These are phyloP conservation scores for Austroboletus novae-zelandiae DNA, from an alignment of 1,284 basidiomycete genomes.

Conservation along the genomic window DNA sequence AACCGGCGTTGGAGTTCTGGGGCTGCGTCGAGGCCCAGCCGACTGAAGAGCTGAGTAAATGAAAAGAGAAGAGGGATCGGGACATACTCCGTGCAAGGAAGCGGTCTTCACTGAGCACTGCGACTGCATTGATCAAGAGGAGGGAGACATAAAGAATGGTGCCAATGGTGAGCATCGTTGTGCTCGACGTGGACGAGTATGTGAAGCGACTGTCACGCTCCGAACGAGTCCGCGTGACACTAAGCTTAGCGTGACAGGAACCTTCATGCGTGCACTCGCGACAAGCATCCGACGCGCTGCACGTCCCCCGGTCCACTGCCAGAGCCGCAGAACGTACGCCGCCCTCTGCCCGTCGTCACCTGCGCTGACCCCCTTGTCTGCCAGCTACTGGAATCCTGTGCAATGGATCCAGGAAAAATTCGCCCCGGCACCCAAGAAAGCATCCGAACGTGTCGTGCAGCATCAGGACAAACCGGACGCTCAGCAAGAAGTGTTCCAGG, in stretches of 20 bases:
- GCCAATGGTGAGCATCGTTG: slow-evolving; percentile 55
- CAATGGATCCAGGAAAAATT: slow-evolving; percentile 65
- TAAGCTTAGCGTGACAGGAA: slow-evolving; percentile 14
- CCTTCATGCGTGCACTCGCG: slow-evolving; percentile 35
- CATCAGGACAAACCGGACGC: slow-evolving; percentile 41
- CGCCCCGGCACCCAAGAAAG: slow-evolving; percentile 40
- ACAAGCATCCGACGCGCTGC: slow-evolving; percentile 20
- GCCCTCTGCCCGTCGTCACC: not conserved
- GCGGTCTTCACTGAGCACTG: slow-evolving; percentile 92
- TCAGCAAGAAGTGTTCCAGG: slow-evolving; percentile 26
- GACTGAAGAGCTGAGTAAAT: slow-evolving; percentile 49
- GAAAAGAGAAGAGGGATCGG: slow-evolving; percentile 2
- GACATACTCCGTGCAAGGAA: slow-evolving; percentile 89
- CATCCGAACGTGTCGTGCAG: slow-evolving; percentile 43
- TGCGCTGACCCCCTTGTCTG: slow-evolving; percentile 1
- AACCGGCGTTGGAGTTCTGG: slow-evolving; percentile 53
- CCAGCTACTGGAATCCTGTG: slow-evolving; percentile 52
- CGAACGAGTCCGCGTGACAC: slow-evolving; percentile 15
- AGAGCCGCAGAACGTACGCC: slow-evolving; percentile 43
- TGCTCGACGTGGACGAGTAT: slow-evolving; percentile 13
- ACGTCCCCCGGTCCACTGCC: slow-evolving; percentile 33
- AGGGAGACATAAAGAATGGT: slow-evolving; percentile 72
- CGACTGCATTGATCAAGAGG: slow-evolving; percentile 90
- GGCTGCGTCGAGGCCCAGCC: slow-evolving; percentile 84
- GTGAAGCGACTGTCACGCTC: not conserved